phyloP scores from a whole-genome alignment of 2,329 filamentous ascomycete genomes.

The Sporothrix globosa region DNA sequence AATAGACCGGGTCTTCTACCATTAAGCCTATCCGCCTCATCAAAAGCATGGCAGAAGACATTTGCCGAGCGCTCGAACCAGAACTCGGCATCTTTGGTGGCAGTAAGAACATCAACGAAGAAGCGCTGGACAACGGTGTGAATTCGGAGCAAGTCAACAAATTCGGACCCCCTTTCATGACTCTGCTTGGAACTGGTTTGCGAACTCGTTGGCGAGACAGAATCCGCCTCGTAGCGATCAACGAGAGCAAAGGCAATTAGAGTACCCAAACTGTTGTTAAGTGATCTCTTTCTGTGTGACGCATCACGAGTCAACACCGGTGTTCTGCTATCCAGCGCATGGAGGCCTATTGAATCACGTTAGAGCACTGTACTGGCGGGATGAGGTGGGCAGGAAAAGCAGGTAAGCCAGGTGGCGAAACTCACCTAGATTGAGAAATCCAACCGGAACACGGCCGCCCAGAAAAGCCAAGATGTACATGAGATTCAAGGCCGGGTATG shows the following conservation, averaged over 20 bases:
- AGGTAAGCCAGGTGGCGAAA: background rate
- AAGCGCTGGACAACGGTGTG: constrained; percentile 59
- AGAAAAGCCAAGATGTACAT: constrained; percentile 68
- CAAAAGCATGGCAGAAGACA: constrained; percentile 56
- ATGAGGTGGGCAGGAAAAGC: background rate
- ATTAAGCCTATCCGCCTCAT: constrained; percentile 51
- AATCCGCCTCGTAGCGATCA: constrained; percentile 53
- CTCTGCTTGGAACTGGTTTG: constrained; percentile 43
- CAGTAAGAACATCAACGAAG: constrained; percentile 52
- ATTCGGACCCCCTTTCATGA: constrained; percentile 50
- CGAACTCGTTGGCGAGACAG: constrained; percentile 48
- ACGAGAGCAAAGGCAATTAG: constrained; percentile 58
- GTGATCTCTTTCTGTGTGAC: constrained; percentile 43
- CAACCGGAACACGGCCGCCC: constrained; percentile 66
- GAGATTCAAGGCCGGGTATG: constrained; percentile 62
- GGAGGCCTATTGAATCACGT: constrained; percentile 45
- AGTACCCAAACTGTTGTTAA: constrained; percentile 55
- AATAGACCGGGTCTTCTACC: constrained; percentile 50
- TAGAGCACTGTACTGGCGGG: background rate
- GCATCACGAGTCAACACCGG: constrained; percentile 52
- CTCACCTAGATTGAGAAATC: constrained; percentile 63
- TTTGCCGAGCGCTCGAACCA: constrained; percentile 55
- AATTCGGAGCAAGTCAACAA: constrained; percentile 54
- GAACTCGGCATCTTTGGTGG: constrained; percentile 48
- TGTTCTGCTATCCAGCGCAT: constrained; percentile 51